Base-by-base conservation (phyloP, 768 basidiomycete genomes). In the Tulasnella sp. region DNA sequence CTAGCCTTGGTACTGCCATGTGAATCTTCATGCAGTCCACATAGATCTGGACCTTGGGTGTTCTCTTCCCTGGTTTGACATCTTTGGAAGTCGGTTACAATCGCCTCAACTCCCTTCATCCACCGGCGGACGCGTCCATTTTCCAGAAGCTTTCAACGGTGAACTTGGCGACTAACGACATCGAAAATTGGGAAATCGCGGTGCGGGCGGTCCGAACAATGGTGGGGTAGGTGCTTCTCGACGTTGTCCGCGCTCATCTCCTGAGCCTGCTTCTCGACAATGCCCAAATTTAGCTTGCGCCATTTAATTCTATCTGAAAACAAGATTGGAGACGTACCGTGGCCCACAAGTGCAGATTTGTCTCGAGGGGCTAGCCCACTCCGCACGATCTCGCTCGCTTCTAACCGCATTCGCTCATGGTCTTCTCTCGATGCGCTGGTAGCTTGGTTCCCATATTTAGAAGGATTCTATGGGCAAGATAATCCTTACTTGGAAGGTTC, bases 31-130 rank as follows among this genome's bases (percentile, higher is more conserved):
- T 80, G 85, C 87, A 81, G 80, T 82, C n/a, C 84, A 91, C 73
- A 88, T 87, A 40, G 82, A 83, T 16, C 84, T 85, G 80, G 91
- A 94, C 90, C 89, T 90, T 4, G 85, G 83, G 46, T 85, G 27
- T 40, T 2, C 81, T 80, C 3, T 79, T 85, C 6, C 76, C 81
- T 0, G 73, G 77, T 12, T 81, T 85, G 19, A 77, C 48, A 31
- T 68, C 81, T 3, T 86, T 94, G 19, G 93, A 96, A 85, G 84
- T 93, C 81, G 94, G 93, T 16, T 90, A 92, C 85, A 96, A 96
- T 83, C 82, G 85, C 16, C 85, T 95, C 72, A 82, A 83, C 39
- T 77, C 76, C 76, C 76, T 77, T 10, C 8, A 62, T 21, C 40
- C 52, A n/a, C 76, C 78, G 18, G 39, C 71, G 40, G 42, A n/a